Conservation (phyloP, 352 stramenopile genomes). For the Globisporangium spiculum region DNA sequence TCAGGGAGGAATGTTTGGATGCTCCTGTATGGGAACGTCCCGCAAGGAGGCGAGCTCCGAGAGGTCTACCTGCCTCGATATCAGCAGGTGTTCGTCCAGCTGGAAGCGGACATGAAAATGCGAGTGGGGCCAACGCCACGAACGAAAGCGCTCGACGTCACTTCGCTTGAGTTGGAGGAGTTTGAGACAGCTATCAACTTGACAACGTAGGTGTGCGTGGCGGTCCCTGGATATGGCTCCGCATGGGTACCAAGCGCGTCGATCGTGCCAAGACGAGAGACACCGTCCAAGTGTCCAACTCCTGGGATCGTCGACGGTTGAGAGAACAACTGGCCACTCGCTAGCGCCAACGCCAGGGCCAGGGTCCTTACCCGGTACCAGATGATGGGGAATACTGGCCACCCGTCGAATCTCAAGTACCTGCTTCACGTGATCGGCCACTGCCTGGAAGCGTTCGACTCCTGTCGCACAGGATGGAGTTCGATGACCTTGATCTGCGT, state of each 20-base stretch:
- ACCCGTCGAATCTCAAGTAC: neutral
- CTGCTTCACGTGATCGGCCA: neutral
- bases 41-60: slow-evolving; percentile 12
- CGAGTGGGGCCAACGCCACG: slow-evolving; percentile 14
- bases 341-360: neutral
- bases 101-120: slow-evolving; percentile 22
- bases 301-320: too few relatives aligned
- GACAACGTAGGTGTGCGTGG: slow-evolving; percentile 26
- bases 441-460: neutral
- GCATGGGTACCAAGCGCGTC: slow-evolving; percentile 22
- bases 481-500: too few relatives aligned
- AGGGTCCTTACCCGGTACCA: neutral
- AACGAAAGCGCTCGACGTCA: slow-evolving; percentile 14
- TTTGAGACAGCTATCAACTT: slow-evolving; percentile 32
- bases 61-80: too few relatives aligned
- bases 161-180: slow-evolving; percentile 14
- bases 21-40: slow-evolving; percentile 17
- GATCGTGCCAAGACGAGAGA: slow-evolving; percentile 6
- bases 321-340: neutral
- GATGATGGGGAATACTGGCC: too few relatives aligned
- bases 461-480: neutral
- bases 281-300: slow-evolving; percentile 15
- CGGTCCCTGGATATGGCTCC: slow-evolving; percentile 31
- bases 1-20: neutral
- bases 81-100: slow-evolving; percentile 23